Conservation (phyloP, 1,284 basidiomycete genomes). For the Sporisorium reilianum region DNA sequence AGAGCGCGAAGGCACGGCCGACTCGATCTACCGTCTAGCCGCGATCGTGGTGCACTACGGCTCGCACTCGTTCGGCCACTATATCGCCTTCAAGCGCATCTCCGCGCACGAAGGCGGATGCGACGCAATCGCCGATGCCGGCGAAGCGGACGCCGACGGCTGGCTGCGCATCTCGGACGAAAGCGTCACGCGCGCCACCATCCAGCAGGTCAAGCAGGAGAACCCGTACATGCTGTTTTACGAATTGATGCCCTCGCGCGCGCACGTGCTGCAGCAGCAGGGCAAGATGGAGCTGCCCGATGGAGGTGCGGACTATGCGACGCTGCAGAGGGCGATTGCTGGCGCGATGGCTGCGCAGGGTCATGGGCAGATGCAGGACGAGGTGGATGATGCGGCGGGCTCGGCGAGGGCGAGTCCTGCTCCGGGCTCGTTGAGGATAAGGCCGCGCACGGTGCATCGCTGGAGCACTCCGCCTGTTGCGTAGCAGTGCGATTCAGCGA, state of each 20-base stretch:
- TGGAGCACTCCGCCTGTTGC: slow-evolving; percentile 38
- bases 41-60: slow-evolving; percentile 67
- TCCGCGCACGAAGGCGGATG: neutral
- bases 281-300: slow-evolving; percentile 17
- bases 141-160: slow-evolving; percentile 3
- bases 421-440: slow-evolving; percentile 16
- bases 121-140: slow-evolving; percentile 10
- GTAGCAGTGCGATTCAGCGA: neutral
- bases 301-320: slow-evolving; percentile 22
- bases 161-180: slow-evolving; percentile 67
- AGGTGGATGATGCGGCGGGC: neutral
- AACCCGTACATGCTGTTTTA: slow-evolving; percentile 68
- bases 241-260: slow-evolving; percentile 34
- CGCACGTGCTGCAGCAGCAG: slow-evolving; percentile 5
- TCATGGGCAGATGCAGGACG: neutral
- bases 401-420: slow-evolving; percentile 15
- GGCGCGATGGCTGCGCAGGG: slow-evolving; percentile 16
- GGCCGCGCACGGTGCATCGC: slow-evolving; percentile 39
- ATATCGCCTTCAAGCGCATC: slow-evolving; percentile 61
- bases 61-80: slow-evolving; percentile 66
- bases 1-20: neutral
- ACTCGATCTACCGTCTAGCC: slow-evolving; percentile 47
- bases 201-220: slow-evolving; percentile 59
- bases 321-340: slow-evolving; percentile 34
- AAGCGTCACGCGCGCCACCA: slow-evolving; percentile 42